Evolutionary conservation across 2,329 filamentous ascomycete species (phyloP).

Genomic region (Colletotrichum sp.): DNA sequence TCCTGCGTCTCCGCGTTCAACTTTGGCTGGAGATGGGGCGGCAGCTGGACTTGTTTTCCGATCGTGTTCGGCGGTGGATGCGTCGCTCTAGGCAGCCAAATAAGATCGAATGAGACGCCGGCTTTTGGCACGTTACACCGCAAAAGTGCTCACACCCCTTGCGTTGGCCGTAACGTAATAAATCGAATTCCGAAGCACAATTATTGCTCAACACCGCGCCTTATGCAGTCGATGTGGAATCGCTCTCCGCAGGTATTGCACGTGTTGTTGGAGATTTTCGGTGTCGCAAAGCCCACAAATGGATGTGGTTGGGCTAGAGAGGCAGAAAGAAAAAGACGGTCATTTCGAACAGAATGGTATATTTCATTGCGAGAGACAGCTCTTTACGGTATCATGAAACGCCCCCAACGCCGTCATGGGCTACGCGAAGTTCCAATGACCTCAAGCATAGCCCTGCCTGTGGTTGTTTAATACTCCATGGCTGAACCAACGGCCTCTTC

Average conservation of each 20-base stretch:
- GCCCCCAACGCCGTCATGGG: constrained; percentile 2
- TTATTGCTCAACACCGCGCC: neutral
- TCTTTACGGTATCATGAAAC: neutral
- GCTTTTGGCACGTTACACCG: neutral
- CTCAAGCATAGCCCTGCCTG: neutral
- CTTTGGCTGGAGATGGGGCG: neutral
- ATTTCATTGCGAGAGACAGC: neutral
- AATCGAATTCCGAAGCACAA: neutral
- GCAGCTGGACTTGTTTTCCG: neutral
- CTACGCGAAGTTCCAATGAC: neutral
- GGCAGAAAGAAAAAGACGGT: neutral
- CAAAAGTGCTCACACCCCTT: neutral
- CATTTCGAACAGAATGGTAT: neutral
- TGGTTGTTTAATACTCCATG: constrained; percentile 53
- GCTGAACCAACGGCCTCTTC: constrained; percentile 63
- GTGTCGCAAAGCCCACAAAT: neutral
- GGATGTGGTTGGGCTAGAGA: neutral
- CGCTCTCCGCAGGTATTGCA: neutral
- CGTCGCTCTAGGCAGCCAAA: constrained; percentile 1
- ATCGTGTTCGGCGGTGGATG: neutral
- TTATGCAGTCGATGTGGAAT: neutral
- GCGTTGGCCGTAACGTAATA: neutral
- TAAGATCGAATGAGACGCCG: constrained; percentile 1
- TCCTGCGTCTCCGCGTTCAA: neutral
- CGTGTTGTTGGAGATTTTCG: neutral